phyloP scores from a whole-genome alignment of 768 basidiomycete species.

The Agaricus subrufescens region DNA sequence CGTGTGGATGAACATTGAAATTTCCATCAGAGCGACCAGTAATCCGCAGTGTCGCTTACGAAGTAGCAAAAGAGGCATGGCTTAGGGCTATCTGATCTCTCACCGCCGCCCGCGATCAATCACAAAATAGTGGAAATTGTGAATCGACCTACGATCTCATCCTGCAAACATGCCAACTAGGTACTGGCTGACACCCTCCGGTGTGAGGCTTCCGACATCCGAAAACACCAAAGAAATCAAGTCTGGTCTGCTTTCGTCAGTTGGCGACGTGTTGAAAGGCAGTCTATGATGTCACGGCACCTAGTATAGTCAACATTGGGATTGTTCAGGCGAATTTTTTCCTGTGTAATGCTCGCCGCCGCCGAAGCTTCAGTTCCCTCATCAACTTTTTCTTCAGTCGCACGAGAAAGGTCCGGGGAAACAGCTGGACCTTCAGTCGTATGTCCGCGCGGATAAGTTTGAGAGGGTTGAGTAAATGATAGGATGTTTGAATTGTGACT shows the following conservation, averaged over 20 bases:
- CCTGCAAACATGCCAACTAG: slow-evolving; percentile 93
- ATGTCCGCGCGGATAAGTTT: slow-evolving; percentile 15
- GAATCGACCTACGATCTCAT: slow-evolving; percentile 18
- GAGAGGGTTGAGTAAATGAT: slow-evolving; percentile 51
- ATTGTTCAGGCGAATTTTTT: slow-evolving; percentile 78
- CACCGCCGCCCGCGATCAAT: not conserved
- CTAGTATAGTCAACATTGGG: slow-evolving; percentile 95
- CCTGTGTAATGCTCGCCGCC: slow-evolving; percentile 61
- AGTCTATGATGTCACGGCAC: slow-evolving; percentile 25
- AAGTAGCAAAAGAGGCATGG: not conserved
- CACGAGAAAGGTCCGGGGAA: not conserved
- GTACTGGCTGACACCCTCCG: slow-evolving; percentile 92
- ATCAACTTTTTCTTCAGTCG: not conserved
- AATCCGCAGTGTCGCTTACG: slow-evolving; percentile 2
- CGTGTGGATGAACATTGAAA: slow-evolving; percentile 4
- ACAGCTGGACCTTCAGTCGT: slow-evolving; percentile 5
- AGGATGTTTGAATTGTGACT: slow-evolving; percentile 74
- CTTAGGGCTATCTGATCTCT: not conserved
- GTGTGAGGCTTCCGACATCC: slow-evolving; percentile 89
- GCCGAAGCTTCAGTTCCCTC: slow-evolving; percentile 18
- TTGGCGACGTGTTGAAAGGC: slow-evolving; percentile 10
- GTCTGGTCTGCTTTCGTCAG: slow-evolving; percentile 59
- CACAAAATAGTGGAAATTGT: not conserved
- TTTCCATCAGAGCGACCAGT: not conserved
- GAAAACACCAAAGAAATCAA: slow-evolving; percentile 92